phyloP scores from a whole-genome alignment of 139 green algal species.

The Auxenochlorella protothecoides region DNA sequence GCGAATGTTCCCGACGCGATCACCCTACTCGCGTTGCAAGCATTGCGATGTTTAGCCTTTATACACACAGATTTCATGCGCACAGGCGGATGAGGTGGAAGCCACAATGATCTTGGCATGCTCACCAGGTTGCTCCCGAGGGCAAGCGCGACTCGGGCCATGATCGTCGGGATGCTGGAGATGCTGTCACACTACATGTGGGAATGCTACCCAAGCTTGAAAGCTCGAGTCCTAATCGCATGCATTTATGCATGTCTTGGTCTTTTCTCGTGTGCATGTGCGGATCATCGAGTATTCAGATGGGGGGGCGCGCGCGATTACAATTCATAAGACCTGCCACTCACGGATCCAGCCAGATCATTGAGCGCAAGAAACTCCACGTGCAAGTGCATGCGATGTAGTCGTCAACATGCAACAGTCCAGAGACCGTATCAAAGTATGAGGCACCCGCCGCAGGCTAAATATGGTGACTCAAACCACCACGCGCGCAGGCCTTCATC shows the following conservation, averaged over 20 bases:
- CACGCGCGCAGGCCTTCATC: not conserved
- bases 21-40: not conserved
- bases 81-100: not conserved
- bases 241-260: too few relatives aligned
- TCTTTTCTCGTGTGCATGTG: too few relatives aligned
- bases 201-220: too few relatives aligned
- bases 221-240: too few relatives aligned
- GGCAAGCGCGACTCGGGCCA: slow-evolving; percentile 1
- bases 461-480: not conserved
- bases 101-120: not conserved
- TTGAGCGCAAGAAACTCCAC: not conserved
- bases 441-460: not conserved
- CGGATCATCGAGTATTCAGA: too few relatives aligned
- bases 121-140: slow-evolving; percentile 18
- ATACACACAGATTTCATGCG: too few relatives aligned
- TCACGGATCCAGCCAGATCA: not conserved
- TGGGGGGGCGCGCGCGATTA: not conserved
- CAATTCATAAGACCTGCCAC: not conserved
- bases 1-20: slow-evolving; percentile 21
- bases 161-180: not conserved
- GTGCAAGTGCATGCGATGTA: not conserved
- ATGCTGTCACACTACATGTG: too few relatives aligned
- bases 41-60: not conserved
- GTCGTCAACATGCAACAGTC: not conserved
- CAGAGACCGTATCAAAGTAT: not conserved